phyloP scores from a whole-genome alignment of 352 stramenopile genomes.

The Globisporangium barbulae region DNA sequence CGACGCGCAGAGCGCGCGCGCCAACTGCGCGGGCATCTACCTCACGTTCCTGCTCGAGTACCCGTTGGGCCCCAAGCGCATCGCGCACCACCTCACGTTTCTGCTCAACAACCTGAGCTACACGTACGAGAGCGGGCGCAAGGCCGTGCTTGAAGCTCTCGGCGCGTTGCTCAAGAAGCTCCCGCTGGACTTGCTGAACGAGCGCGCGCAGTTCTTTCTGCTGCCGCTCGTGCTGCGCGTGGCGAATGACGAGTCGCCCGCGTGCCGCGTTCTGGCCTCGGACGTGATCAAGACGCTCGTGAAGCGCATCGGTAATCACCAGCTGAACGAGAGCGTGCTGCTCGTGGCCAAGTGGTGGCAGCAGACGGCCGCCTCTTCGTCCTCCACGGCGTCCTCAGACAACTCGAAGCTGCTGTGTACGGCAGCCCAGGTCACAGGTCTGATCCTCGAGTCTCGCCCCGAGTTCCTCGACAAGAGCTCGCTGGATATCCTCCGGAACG shows the following conservation, averaged over 20 bases:
- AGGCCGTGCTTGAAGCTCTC: conserved; percentile 90
- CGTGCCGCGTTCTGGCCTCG: conserved; percentile 83
- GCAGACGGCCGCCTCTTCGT: conserved; percentile 10
- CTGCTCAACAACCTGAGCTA: conserved; percentile 95
- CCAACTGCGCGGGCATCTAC: conserved; percentile 79
- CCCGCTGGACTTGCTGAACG: conserved; percentile 89
- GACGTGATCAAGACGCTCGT: conserved; percentile 85
- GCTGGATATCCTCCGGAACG: conserved; percentile 35
- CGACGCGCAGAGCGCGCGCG: conserved; percentile 82
- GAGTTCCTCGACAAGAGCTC: conserved; percentile 75
- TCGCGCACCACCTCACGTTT: conserved; percentile 94
- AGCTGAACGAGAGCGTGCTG: conserved; percentile 86
- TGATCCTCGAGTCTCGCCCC: conserved; percentile 69
- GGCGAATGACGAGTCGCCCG: conserved; percentile 92
- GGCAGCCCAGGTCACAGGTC: conserved; percentile 67
- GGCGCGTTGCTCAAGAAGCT: conserved; percentile 90
- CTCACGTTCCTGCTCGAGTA: conserved; percentile 95
- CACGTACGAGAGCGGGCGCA: conserved; percentile 92
- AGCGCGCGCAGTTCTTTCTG: conserved; percentile 92
- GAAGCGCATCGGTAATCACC: conserved; percentile 86
- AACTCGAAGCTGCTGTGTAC: conserved; percentile 67
- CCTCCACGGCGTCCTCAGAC: conserved; percentile 8
- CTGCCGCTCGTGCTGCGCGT: conserved; percentile 95
- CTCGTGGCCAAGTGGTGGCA: conserved; percentile 89
- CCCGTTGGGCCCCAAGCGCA: conserved; percentile 90